Evolutionary conservation across 1,284 basidiomycete genomes (phyloP).

Genomic region (Marasmius sp.): DNA sequence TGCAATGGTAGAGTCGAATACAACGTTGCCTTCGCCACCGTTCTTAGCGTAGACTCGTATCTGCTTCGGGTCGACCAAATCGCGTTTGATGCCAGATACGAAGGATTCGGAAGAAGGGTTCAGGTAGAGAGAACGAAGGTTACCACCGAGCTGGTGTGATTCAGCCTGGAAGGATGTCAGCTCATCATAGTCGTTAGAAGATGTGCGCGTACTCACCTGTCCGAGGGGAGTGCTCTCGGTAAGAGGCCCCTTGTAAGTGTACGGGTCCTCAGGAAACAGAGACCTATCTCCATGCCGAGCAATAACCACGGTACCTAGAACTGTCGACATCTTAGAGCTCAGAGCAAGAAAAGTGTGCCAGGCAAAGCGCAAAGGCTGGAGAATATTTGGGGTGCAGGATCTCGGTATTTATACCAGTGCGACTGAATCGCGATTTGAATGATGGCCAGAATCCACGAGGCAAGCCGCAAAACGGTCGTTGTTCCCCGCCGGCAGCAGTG

Average conservation of each 20-base stretch:
- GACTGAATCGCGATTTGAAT: background rate
- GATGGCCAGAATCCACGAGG: background rate
- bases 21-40: conserved; percentile 16
- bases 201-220: background rate
- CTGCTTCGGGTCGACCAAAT: conserved; percentile 10
- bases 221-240: background rate
- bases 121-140: conserved; percentile 14
- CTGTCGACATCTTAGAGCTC: background rate
- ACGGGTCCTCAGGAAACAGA: background rate
- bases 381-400: no score
- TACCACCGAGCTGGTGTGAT: background rate
- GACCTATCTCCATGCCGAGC: background rate
- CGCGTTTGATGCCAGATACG: conserved; percentile 8
- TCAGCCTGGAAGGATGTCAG: background rate
- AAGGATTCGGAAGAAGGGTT: conserved; percentile 10
- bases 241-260: background rate
- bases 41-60: conserved; percentile 11
- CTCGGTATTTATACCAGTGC: background rate
- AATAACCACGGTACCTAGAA: background rate
- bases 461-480: background rate
- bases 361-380: no score
- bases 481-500: no score
- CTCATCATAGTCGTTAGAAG: background rate
- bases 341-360: background rate
- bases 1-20: conserved; percentile 16